phyloP scores from a whole-genome alignment of 2,329 filamentous ascomycete genomes.

The Ascosphaera pollenicola region DNA sequence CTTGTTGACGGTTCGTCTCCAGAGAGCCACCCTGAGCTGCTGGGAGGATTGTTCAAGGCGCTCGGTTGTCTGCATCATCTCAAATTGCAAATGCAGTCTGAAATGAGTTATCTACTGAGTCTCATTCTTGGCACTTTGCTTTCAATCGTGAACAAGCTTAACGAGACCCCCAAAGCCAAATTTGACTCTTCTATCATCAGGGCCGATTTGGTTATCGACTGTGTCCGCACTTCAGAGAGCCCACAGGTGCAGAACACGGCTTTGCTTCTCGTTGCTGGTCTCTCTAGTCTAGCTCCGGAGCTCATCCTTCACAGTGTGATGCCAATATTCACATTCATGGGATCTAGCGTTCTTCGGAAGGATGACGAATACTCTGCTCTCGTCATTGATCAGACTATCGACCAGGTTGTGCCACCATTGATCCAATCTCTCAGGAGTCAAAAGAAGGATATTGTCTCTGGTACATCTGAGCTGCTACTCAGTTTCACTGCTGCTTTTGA shows the following conservation, averaged over 20 bases:
- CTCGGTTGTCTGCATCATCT: conserved; percentile 77
- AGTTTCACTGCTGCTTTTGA: conserved; percentile 95
- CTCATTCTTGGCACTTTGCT: conserved; percentile 63
- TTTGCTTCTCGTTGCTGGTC: conserved; percentile 62
- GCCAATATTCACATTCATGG: conserved; percentile 99
- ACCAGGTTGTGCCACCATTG: conserved; percentile 77
- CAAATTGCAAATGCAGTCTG: conserved; percentile 58
- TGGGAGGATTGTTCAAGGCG: conserved; percentile 59
- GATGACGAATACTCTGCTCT: conserved; percentile 94
- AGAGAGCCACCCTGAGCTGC: conserved; percentile 48
- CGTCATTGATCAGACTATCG: conserved; percentile 87
- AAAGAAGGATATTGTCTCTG: conserved; percentile 56
- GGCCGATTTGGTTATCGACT: conserved; percentile 79
- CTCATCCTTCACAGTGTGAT: conserved; percentile 91
- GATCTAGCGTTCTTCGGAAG: conserved; percentile 70
- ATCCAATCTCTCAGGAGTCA: conserved; percentile 62
- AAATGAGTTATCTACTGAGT: conserved; percentile 76
- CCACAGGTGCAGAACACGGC: conserved; percentile 88
- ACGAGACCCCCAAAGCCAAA: conserved; percentile 23
- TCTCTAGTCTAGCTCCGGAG: conserved; percentile 75
- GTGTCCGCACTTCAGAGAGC: conserved; percentile 75
- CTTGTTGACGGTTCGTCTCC: conserved; percentile 64
- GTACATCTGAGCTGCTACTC: conserved; percentile 71
- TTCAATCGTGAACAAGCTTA: conserved; percentile 61
- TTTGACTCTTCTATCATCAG: conserved; percentile 64